A percentile compares a stretch with the other conserved stretches of the same genome.
phyloP scores from a whole-genome alignment of 208 protist species.

The Zelonia costaricensis region DNA sequence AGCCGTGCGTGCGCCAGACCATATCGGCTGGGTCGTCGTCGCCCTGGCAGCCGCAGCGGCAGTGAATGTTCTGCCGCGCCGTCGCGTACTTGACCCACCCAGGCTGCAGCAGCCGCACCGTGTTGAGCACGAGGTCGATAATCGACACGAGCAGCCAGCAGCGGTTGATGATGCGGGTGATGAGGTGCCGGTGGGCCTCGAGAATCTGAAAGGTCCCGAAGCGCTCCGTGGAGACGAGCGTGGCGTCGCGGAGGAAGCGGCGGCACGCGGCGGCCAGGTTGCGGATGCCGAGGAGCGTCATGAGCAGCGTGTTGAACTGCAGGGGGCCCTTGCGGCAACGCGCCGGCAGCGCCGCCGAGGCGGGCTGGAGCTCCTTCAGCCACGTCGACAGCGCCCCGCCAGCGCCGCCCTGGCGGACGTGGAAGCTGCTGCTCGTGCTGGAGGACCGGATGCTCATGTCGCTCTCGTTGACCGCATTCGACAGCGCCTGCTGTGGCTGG shows the following conservation, averaged over 20 bases:
- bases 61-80: conserved; percentile 55
- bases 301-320: conserved; percentile 67
- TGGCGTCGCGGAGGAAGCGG: conserved; percentile 72
- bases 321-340: conserved; percentile 49
- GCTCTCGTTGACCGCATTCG: conserved; percentile 12
- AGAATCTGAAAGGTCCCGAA: conserved; percentile 54
- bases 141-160: conserved; percentile 69
- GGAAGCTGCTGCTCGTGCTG: conserved; percentile 22
- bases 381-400: conserved; percentile 15
- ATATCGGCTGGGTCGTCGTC: conserved; percentile 40
- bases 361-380: conserved; percentile 39
- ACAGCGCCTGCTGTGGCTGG: no score
- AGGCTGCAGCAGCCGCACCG: conserved; percentile 52
- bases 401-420: conserved; percentile 3
- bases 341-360: conserved; percentile 45
- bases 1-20: conserved; percentile 45
- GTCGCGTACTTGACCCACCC: conserved; percentile 81
- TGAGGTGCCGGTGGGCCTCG: conserved; percentile 50
- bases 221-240: conserved; percentile 67
- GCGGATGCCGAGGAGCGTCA: conserved; percentile 73
- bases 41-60: conserved; percentile 59
- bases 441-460: conserved; percentile 27
- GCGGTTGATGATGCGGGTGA: conserved; percentile 62
- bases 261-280: conserved; percentile 64
- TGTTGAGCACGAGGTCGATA: conserved; percentile 83